phyloP scores from a whole-genome alignment of 768 basidiomycete genomes.

The Pisolithus microcarpus region DNA sequence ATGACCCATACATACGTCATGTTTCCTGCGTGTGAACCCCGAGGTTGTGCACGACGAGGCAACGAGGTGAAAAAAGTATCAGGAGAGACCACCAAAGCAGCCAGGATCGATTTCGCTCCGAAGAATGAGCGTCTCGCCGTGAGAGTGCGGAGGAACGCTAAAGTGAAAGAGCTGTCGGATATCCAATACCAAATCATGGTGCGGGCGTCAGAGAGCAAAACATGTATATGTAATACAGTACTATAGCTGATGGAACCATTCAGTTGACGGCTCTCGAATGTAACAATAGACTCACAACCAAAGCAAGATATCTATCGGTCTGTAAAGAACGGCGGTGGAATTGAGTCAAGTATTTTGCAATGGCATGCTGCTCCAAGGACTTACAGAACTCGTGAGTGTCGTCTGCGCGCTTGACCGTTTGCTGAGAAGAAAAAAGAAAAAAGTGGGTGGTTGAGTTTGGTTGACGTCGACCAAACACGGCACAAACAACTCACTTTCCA shows the following conservation, averaged over 20 bases:
- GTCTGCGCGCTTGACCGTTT: conserved; percentile 93
- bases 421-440: conserved; percentile 45
- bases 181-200: conserved; percentile 7
- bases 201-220: conserved; percentile 12
- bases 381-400: conserved; percentile 96
- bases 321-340: conserved; percentile 11
- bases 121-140: conserved; percentile 82
- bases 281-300: conserved; percentile 30
- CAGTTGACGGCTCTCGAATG: conserved; percentile 12
- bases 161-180: conserved; percentile 67
- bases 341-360: conserved; percentile 7
- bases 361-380: conserved; percentile 25
- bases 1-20: conserved; percentile 11
- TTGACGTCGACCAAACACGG: conserved; percentile 33
- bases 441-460: conserved; percentile 26
- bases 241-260: conserved; percentile 17
- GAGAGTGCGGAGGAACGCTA: conserved; percentile 59
- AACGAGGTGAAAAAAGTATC: conserved; percentile 37
- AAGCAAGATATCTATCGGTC: conserved; percentile 31
- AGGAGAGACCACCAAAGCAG: conserved; percentile 24
- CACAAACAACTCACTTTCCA: conserved; percentile 88
- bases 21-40: conserved; percentile 51
- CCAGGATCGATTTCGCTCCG: conserved; percentile 56
- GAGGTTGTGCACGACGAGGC: conserved; percentile 25
- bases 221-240: conserved; percentile 31